Evolutionary conservation across 2,329 filamentous ascomycete genomes (phyloP).

Genomic region (Aspergillus sp.): DNA sequence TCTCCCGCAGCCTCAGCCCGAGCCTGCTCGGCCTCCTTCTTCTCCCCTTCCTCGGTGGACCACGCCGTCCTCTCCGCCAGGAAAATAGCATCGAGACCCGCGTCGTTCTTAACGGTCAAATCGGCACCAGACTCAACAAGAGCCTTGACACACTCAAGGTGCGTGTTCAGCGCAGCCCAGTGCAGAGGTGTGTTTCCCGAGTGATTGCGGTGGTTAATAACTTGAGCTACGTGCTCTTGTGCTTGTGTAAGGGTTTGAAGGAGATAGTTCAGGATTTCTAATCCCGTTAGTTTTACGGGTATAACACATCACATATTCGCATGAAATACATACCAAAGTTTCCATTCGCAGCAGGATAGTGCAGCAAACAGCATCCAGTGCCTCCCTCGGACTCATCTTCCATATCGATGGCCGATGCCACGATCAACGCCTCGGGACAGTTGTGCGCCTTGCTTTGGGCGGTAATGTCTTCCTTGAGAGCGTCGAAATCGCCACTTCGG

Average conservation of each 20-base stretch:
- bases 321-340: constrained; percentile 59
- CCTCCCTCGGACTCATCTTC: constrained; percentile 67
- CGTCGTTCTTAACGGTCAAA: constrained; percentile 72
- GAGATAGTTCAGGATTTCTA: constrained; percentile 46
- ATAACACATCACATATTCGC: neutral
- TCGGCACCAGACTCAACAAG: constrained; percentile 74
- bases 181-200: constrained; percentile 89
- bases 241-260: constrained; percentile 34
- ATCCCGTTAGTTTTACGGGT: constrained; percentile 1
- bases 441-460: constrained; percentile 59
- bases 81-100: constrained; percentile 76
- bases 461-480: constrained; percentile 58
- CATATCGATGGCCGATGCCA: constrained; percentile 67
- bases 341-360: constrained; percentile 92
- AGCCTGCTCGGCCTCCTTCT: constrained; percentile 16
- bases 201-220: constrained; percentile 59
- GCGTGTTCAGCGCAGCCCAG: constrained; percentile 88
- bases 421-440: constrained; percentile 56
- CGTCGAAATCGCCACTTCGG: constrained; percentile 68
- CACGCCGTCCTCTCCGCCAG: constrained; percentile 68
- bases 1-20: constrained; percentile 15
- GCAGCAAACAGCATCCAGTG: constrained; percentile 53
- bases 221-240: constrained; percentile 17
- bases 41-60: constrained; percentile 46
- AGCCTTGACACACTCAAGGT: constrained; percentile 72